Evolutionary conservation across 1,284 basidiomycete genomes (phyloP).

Genomic region (Moesziomyces sp.): DNA sequence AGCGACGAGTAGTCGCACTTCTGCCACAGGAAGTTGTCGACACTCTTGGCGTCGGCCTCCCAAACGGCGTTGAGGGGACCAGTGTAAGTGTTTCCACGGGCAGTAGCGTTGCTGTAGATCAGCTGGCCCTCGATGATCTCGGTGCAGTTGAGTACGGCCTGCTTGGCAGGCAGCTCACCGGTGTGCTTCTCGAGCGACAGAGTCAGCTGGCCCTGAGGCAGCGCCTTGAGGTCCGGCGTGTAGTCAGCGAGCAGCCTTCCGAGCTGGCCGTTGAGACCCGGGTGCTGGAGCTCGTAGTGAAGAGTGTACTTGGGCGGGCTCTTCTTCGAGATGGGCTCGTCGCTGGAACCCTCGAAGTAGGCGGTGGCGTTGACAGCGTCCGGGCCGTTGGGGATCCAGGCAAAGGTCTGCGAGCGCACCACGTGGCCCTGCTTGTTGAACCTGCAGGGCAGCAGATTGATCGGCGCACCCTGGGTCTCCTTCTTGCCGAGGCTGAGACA

Average conservation of each 20-base stretch:
- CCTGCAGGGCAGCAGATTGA: neutral
- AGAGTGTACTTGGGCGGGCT: neutral
- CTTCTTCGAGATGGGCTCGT: neutral
- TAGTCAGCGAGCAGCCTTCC: neutral
- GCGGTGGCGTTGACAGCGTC: neutral
- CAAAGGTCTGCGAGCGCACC: neutral
- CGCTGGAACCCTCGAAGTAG: neutral
- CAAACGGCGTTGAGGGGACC: neutral
- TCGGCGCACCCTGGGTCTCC: neutral
- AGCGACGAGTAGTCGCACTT: neutral
- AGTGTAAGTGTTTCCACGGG: neutral
- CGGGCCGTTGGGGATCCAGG: neutral
- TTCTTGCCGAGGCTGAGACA: neutral
- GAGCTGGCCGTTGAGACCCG: neutral
- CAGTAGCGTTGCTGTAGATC: neutral
- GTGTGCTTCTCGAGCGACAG: neutral
- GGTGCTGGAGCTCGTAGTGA: neutral
- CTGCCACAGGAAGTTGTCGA: neutral
- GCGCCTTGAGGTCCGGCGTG: neutral
- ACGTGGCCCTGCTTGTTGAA: neutral
- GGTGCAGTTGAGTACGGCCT: neutral
- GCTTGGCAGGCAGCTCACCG: neutral
- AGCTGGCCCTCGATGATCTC: neutral
- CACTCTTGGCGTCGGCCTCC: neutral
- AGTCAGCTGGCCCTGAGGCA: neutral